Evolutionary conservation across 352 stramenopile species (phyloP).

Genomic region (Thraustochytrium sp.): DNA sequence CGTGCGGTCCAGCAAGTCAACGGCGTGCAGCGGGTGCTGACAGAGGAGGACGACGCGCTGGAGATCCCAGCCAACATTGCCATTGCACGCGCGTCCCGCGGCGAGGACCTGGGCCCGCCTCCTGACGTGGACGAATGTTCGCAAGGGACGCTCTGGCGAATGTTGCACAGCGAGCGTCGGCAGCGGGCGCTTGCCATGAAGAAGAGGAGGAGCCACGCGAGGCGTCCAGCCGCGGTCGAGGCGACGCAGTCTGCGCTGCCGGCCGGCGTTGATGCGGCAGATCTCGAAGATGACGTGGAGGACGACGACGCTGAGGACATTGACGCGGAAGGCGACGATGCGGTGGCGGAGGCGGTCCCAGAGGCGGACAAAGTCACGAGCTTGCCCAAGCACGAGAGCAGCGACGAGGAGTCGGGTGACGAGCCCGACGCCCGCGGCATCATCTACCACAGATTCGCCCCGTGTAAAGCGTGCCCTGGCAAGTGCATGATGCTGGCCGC

Average conservation of each 20-base stretch:
- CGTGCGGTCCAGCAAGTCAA: conserved; percentile 16
- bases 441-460: background rate
- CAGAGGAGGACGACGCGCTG: background rate
- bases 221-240: too few species aligned
- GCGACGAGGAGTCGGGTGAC: conserved; percentile 15
- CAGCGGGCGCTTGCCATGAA: background rate
- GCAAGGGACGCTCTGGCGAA: conserved; percentile 58
- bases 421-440: background rate
- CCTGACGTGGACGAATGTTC: too few species aligned
- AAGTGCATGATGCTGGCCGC: conserved; percentile 48
- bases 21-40: background rate
- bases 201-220: background rate
- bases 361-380: background rate
- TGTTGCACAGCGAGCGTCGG: conserved; percentile 46
- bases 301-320: background rate
- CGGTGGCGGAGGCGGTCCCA: background rate
- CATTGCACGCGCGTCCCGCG: too few species aligned
- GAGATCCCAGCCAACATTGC: background rate
- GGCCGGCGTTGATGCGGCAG: background rate
- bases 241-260: too few species aligned
- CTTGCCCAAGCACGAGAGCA: conserved; percentile 25
- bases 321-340: background rate
- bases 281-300: background rate
- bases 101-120: too few species aligned
- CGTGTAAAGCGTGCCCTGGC: conserved; percentile 51